phyloP scores from a whole-genome alignment of 345 rosid species.

The Eucalyptus sp. region DNA sequence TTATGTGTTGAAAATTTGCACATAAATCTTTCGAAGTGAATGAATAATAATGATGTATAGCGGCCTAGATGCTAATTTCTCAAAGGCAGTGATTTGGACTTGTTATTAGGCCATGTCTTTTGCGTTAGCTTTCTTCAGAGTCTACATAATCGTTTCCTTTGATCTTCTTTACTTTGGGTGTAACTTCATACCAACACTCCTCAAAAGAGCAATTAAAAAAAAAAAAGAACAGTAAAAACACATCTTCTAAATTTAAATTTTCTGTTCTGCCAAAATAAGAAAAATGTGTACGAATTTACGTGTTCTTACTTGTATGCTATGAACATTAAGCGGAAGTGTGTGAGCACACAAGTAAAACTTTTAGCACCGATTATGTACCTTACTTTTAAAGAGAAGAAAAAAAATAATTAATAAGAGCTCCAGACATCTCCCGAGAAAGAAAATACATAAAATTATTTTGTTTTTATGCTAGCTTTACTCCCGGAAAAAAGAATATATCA shows the following conservation, averaged over 20 bases:
- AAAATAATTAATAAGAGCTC: neutral
- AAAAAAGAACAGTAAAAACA: neutral
- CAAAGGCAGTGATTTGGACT: neutral
- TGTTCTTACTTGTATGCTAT: neutral
- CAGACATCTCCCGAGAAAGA: neutral
- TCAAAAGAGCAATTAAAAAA: neutral
- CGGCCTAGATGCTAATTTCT: neutral
- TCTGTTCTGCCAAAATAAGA: too few relatives aligned
- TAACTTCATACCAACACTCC: neutral
- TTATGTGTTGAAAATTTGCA: neutral
- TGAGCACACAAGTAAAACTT: neutral
- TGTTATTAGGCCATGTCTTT: neutral
- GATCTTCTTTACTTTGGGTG: neutral
- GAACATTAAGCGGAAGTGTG: neutral
- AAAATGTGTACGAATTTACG: neutral
- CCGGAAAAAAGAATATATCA: neutral
- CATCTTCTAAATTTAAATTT: neutral
- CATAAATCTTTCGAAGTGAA: neutral
- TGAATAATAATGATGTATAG: neutral
- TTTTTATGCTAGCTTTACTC: neutral
- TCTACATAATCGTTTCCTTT: neutral
- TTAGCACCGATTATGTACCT: rapidly evolving
- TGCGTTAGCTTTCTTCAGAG: neutral
- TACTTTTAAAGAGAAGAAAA: neutral
- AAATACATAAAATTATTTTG: neutral